Evolutionary conservation across 257 asterid genomes (phyloP), one percentile per base, ranked within the genome.

Genomic region (Solanum appendiculatum): DNA sequence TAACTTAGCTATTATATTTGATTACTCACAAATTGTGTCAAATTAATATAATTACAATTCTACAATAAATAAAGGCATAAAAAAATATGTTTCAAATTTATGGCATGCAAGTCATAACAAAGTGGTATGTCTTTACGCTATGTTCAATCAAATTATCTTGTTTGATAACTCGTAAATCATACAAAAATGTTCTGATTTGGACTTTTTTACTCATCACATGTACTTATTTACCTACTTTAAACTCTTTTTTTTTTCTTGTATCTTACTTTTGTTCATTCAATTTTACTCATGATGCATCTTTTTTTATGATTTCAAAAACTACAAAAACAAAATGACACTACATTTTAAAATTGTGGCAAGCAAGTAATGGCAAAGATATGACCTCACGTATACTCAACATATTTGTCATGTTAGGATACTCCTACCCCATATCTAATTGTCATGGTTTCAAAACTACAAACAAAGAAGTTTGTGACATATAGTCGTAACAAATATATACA

Each of bases 371-470:
- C 70, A 63, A 12, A 3, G 9, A 25, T 63, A 11, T 63, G 34
- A 9, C 34, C 25, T 63, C 70, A n/a, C 25, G n/a, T 25, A 25
- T 14, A n/a, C 16, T 25, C 5, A 27, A 64, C 21, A 64, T 1
- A 25, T 11, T 0, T 63, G 8, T 25, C 33, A 5, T 63, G 70
- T 11, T 63, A 25, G 33, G 18, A n/a, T 63, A 25, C 34, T n/a
- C 18, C 5, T 0, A 63, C n/a, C 10, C 12, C 70, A n/a, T 23
- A 63, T 63, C 20, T 0, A 2, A 13, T 12, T 25, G 6, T 27
- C 16, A 27, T 12, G 36, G 5, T 64, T 25, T 12, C 7, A 11
- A 63, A 63, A 63, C 18, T 25, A 25, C 0, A 5, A 63, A 1
- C 9, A 60, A 12, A 60, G 4, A 23, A 0, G 69, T 9, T 3